phyloP scores from a whole-genome alignment of 805 yeast species.

The Debaryomyces maramus region DNA sequence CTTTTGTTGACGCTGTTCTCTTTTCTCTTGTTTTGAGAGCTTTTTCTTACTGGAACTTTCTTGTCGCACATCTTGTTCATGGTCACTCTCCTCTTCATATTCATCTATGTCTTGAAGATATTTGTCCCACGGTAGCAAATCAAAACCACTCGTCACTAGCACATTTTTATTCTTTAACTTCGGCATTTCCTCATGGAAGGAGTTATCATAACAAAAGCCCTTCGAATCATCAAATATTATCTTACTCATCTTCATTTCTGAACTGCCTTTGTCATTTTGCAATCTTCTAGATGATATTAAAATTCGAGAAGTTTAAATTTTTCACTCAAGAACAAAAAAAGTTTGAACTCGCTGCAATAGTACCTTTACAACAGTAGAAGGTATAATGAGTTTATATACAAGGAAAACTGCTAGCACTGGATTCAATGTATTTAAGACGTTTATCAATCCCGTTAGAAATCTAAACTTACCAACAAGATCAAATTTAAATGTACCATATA shows the following conservation, averaged over 20 bases:
- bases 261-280: not conserved
- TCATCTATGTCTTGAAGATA: constrained; percentile 5
- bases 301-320: not conserved
- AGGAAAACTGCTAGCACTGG: no score
- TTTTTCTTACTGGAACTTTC: constrained; percentile 7
- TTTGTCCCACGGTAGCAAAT: constrained; percentile 25
- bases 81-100: constrained; percentile 9
- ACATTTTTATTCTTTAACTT: not conserved
- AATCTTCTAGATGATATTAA: not conserved
- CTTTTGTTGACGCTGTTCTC: constrained; percentile 21
- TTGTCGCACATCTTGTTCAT: constrained; percentile 6
- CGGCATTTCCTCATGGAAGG: not conserved
- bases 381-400: no score
- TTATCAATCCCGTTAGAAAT: constrained; percentile 2
- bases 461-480: constrained; percentile 24
- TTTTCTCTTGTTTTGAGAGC: constrained; percentile 19
- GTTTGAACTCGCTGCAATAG: no score
- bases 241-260: not conserved
- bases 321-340: not conserved
- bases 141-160: constrained; percentile 38
- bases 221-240: constrained; percentile 13
- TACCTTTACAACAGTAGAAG: no score
- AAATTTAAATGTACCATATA: constrained; percentile 25
- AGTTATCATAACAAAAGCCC: constrained; percentile 13
- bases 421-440: no score